Conservation (phyloP, 2,329 filamentous ascomycete genomes). For the Blumeriella jaapii region DNA sequence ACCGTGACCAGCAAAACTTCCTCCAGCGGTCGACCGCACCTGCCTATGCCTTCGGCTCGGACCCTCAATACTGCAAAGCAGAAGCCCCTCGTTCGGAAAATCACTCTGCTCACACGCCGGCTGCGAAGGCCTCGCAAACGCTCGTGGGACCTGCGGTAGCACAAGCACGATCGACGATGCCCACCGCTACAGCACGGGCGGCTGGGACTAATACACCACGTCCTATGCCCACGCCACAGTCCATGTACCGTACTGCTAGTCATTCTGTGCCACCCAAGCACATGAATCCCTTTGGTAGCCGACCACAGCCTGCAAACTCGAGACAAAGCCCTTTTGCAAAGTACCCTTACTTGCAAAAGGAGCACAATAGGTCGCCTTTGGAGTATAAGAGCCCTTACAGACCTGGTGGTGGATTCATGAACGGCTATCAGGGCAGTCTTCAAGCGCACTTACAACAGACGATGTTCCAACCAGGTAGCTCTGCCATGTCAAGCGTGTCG, state of each 20-base stretch:
- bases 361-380: slow-evolving; percentile 45
- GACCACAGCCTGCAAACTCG: slow-evolving; percentile 9
- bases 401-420: slow-evolving; percentile 44
- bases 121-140: background rate
- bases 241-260: slow-evolving; percentile 13
- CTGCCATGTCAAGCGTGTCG: slow-evolving; percentile 5
- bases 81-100: slow-evolving; percentile 1
- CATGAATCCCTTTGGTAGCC: slow-evolving; percentile 21
- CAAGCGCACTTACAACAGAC: slow-evolving; percentile 23
- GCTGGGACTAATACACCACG: background rate
- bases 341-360: slow-evolving; percentile 43
- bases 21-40: slow-evolving; percentile 21
- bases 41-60: slow-evolving; percentile 23
- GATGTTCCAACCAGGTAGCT: slow-evolving; percentile 13
- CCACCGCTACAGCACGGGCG: background rate
- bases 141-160: background rate
- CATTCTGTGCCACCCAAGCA: slow-evolving; percentile 11
- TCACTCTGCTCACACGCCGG: slow-evolving; percentile 1
- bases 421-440: slow-evolving; percentile 42
- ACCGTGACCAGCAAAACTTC: slow-evolving; percentile 26
- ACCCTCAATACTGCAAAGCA: slow-evolving; percentile 19
- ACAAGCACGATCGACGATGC: background rate
- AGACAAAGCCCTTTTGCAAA: slow-evolving; percentile 24
- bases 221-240: slow-evolving; percentile 7
- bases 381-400: slow-evolving; percentile 51